Evolutionary conservation across 108 stramenopile genomes (phyloP).

Genomic region (Pseudonitzschia pungens): DNA sequence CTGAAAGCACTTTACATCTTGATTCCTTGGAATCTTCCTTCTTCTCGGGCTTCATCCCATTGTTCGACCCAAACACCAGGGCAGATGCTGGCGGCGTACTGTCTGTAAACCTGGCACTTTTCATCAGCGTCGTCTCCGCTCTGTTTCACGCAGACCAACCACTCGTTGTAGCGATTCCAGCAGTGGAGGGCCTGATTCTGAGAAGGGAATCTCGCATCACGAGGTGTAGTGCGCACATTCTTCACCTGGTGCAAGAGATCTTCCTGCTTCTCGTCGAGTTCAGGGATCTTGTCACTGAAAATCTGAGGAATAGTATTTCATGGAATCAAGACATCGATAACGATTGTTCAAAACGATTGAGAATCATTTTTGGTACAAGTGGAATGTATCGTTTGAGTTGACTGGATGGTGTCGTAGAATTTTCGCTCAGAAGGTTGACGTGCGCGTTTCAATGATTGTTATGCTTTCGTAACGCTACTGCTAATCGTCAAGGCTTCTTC

Average conservation of each 20-base stretch:
- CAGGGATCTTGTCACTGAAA: conserved; percentile 56
- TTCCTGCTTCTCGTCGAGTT: conserved; percentile 74
- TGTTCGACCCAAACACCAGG: conserved; percentile 80
- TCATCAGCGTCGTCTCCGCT: conserved; percentile 74
- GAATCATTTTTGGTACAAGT: too few species aligned
- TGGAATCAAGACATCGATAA: background rate
- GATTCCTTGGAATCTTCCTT: conserved; percentile 45
- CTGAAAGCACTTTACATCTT: background rate
- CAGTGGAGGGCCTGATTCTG: conserved; percentile 91
- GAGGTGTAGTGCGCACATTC: conserved; percentile 85
- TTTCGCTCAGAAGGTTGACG: background rate
- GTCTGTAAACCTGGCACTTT: conserved; percentile 77
- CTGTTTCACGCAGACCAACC: conserved; percentile 89
- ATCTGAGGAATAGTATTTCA: conserved; percentile 15
- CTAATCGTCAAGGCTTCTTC: background rate
- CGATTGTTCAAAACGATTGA: too few species aligned
- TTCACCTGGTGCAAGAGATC: conserved; percentile 78
- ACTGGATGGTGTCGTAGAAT: too few species aligned
- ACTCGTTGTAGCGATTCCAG: conserved; percentile 97
- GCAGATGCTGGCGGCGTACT: conserved; percentile 80
- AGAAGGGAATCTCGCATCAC: conserved; percentile 85
- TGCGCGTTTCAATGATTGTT: background rate
- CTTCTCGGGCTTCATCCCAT: conserved; percentile 91
- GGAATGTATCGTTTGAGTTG: too few species aligned
- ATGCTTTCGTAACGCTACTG: background rate